Percentiles rank a stretch among this genome's conserved stretches.
Conservation (phyloP, 2,329 filamentous ascomycete species). For the Scedosporium minutisporum region DNA sequence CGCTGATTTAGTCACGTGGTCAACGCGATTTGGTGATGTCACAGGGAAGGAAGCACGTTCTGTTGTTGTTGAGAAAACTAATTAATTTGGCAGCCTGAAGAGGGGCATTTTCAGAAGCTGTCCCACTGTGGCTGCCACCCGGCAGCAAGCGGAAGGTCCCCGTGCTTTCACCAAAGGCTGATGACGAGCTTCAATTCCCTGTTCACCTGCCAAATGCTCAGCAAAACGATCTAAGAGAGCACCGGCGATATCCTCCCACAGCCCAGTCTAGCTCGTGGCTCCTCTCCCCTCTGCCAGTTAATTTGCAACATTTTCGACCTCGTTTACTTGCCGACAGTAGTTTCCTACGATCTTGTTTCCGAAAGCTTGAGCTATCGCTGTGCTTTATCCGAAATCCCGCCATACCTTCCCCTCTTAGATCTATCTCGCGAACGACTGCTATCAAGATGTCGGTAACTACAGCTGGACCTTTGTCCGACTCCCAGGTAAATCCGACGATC, state of each 20-base stretch:
- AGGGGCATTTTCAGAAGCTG: not conserved
- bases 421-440: constrained; percentile 14
- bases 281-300: not conserved
- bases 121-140: constrained; percentile 4
- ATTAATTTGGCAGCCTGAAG: not conserved
- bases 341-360: not conserved
- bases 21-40: not conserved
- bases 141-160: not conserved
- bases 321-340: not conserved
- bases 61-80: not conserved
- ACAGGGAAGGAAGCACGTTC: not conserved
- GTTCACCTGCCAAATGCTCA: not conserved
- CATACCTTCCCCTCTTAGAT: constrained; percentile 6
- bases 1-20: not conserved
- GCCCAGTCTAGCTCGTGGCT: not conserved
- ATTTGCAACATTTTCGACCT: not conserved
- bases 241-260: not conserved
- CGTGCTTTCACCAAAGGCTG: not conserved
- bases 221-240: not conserved
- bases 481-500: constrained; percentile 57
- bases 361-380: not conserved
- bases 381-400: not conserved
- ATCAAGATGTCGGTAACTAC: constrained; percentile 67
- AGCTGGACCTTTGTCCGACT: constrained; percentile 88
- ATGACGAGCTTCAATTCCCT: constrained; percentile 4